Evolutionary conservation across 768 basidiomycete species (phyloP), one percentile per base, ranked within the genome.

Genomic region (Tricholoma flavovirens): DNA sequence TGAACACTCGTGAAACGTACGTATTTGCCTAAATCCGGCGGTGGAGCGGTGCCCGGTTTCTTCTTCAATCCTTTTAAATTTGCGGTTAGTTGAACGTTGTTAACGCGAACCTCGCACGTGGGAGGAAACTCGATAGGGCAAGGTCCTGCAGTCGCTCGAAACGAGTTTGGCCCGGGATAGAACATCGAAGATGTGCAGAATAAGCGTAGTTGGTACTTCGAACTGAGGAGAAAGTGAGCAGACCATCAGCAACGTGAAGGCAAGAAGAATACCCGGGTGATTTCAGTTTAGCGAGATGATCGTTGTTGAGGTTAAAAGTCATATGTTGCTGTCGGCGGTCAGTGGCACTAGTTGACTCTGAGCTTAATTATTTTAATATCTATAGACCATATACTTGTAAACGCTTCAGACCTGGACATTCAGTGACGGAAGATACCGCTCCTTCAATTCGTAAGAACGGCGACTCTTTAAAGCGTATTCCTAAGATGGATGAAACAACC

Each of bases 41-140:
- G 93, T n/a, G 93, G 92, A 1, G 93, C 90, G 42, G 91, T 95
- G 3, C 93, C 93, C 26, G 92, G 88, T 63, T 90, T 94, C 77
- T 97, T 97, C 79, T 97, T 97, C 67, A 96, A 73, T 4, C 94
- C 94, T 69, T 93, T 93, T 59, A 93, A 69, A 68, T 87, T 94
- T 35, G 87, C 90, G 17, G 75, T 74, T 29, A 96, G 72, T 53
- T 82, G 77, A 2, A 75, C 75, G 54, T 73, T 77, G 69, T 97
- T 96, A 36, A 95, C 83, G 65, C 91, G 87, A 51, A 95, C 87
- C 81, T 97, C 93, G 66, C 90, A 93, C 8, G 90, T 90, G 7
- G 87, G 84, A 21, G 93, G 93, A 62, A 96, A 97, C 75, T 97
- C 93, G 49, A 96, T 83, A 4, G 83, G 89, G 65, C 88, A 90